These are phyloP conservation scores for Wickerhamomyces xylosicus DNA, from an alignment of 805 yeast genomes.

Conservation along the genomic window DNA sequence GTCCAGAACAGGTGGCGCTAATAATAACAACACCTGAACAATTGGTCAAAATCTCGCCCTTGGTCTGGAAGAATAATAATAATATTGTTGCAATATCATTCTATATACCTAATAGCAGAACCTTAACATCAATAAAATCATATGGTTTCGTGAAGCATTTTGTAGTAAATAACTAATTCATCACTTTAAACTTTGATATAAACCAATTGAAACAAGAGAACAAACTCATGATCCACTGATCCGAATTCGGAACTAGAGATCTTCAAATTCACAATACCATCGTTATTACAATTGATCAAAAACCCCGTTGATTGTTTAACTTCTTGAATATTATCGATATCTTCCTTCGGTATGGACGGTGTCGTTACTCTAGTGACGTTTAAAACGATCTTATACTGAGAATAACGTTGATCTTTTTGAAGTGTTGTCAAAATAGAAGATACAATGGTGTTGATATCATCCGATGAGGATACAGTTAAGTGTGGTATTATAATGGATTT, in stretches of 20 bases:
- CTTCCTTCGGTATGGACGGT: no score
- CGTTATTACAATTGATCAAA: not conserved
- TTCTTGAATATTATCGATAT: no score
- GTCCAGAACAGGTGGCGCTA: no score
- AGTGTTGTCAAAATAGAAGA: not conserved
- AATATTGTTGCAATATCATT: no score
- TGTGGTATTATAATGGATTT: not conserved
- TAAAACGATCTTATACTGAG: not conserved
- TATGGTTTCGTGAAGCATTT: no score
- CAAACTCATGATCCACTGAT: not conserved
- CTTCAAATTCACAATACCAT: not conserved
- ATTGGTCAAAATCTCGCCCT: no score
- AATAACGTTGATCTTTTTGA: not conserved
- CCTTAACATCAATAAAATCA: no score
- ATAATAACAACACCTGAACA: no score
- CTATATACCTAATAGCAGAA: no score
- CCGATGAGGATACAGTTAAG: not conserved
- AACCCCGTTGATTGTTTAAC: not conserved
- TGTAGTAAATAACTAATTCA: no score
- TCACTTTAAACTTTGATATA: not conserved
- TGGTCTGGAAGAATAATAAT: no score
- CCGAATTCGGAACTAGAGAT: not conserved
- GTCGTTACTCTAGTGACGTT: not conserved
- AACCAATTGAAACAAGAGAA: not conserved
- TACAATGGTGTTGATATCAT: not conserved